These are phyloP conservation scores for Martiniozyma abietophila DNA, from an alignment of 805 yeast genomes.

Conservation along the genomic window DNA sequence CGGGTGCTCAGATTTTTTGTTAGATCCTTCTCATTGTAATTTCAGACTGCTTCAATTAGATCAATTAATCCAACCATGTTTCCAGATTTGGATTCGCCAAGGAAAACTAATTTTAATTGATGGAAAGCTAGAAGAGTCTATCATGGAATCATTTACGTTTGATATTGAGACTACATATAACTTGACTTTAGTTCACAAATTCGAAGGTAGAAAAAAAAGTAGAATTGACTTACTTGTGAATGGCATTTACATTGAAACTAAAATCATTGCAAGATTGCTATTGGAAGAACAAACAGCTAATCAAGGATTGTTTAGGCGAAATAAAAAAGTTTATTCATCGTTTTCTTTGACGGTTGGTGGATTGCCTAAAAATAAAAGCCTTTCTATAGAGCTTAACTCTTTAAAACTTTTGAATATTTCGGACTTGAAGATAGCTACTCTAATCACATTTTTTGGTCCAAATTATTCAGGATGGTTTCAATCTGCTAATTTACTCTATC, in stretches of 20 bases:
- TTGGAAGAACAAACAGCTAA: no score
- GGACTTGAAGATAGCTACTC: no score
- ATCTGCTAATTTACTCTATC: constrained; percentile 30
- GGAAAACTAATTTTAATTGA: constrained; percentile 1
- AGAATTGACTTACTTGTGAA: constrained; percentile 38
- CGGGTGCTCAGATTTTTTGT: no score
- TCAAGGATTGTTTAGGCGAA: no score
- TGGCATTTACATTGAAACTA: constrained; percentile 35
- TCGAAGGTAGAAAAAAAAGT: constrained; percentile 18
- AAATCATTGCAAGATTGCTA: constrained; percentile 13
- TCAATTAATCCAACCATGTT: neutral
- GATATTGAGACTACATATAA: constrained; percentile 3
- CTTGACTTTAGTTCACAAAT: constrained; percentile 18
- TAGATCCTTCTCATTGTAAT: no score
- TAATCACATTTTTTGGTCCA: constrained; percentile 40
- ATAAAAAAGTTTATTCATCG: no score
- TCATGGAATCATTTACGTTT: constrained; percentile 7
- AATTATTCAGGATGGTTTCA: constrained; percentile 40
- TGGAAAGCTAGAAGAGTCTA: neutral
- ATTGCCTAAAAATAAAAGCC: no score
- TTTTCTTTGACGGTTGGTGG: no score
- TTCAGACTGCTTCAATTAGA: no score
- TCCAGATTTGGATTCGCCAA: neutral
- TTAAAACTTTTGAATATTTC: no score
- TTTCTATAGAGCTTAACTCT: no score